A percentile compares a stretch with the other conserved stretches of the same genome.
Evolutionary conservation across 2,329 filamentous ascomycete species (phyloP).

Genomic region (Herpomyces periplanetae): DNA sequence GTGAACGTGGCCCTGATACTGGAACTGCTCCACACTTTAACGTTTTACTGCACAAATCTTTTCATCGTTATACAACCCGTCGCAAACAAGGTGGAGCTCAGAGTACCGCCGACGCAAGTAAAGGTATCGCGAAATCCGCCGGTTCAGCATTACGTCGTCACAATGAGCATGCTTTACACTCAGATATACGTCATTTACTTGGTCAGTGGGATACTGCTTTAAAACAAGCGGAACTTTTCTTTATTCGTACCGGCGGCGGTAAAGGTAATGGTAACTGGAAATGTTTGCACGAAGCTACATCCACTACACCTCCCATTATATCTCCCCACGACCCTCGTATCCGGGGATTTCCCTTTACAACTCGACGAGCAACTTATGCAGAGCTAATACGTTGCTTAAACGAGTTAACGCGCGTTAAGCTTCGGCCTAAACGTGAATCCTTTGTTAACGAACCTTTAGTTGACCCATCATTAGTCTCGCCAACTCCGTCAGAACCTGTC

Average conservation of each 20-base stretch:
- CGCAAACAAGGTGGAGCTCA: slow-evolving; percentile 87
- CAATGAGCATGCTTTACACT: slow-evolving; percentile 57
- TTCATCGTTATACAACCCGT: slow-evolving; percentile 80
- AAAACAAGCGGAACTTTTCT: slow-evolving; percentile 44
- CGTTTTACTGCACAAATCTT: slow-evolving; percentile 79
- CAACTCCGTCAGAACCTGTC: slow-evolving; percentile 10
- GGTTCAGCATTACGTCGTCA: slow-evolving; percentile 62
- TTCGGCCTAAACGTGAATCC: slow-evolving; percentile 31
- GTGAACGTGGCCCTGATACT: too few relatives aligned
- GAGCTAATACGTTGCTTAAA: slow-evolving; percentile 83
- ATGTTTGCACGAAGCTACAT: slow-evolving; percentile 54
- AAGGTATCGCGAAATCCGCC: slow-evolving; percentile 68
- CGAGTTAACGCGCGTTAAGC: slow-evolving; percentile 61
- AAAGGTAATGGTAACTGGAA: slow-evolving; percentile 62
- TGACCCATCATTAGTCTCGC: slow-evolving; percentile 9
- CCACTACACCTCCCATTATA: too few relatives aligned
- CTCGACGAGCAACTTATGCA: slow-evolving; percentile 54
- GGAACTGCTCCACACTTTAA: slow-evolving; percentile 56
- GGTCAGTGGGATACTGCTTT: slow-evolving; percentile 53
- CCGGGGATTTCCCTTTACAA: slow-evolving; percentile 69
- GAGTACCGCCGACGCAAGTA: slow-evolving; percentile 70
- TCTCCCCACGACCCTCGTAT: slow-evolving; percentile 36
- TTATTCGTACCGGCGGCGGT: slow-evolving; percentile 51
- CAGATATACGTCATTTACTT: slow-evolving; percentile 50
- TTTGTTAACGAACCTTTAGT: slow-evolving; percentile 13